These are phyloP conservation scores for Microglena sp. DNA, from an alignment of 139 green algal genomes.

Conservation along the genomic window DNA sequence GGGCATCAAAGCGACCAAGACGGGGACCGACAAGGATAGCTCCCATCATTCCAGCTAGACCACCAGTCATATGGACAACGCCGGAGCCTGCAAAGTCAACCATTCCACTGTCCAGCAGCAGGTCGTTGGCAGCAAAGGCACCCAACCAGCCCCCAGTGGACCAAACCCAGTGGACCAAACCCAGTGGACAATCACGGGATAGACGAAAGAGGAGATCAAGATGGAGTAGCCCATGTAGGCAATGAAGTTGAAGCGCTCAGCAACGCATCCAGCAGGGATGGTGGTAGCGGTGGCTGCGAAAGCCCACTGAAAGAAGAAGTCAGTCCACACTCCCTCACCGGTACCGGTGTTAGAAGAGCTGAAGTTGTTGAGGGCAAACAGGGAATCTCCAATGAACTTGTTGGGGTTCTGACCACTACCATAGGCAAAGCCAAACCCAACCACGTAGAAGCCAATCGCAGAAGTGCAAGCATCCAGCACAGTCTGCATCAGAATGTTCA, in stretches of 20 bases:
- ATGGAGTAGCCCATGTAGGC: constrained; percentile 51
- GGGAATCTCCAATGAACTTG: too few species aligned
- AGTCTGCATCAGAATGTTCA: constrained; percentile 85
- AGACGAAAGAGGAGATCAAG: constrained; percentile 56
- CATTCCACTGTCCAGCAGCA: constrained; percentile 49
- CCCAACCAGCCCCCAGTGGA: constrained; percentile 42
- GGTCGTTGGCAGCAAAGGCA: constrained; percentile 7
- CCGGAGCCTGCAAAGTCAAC: constrained; percentile 68
- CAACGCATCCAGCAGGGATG: constrained; percentile 57
- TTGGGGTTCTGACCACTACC: too few species aligned
- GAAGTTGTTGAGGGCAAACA: too few species aligned
- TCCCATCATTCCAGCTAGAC: constrained; percentile 27
- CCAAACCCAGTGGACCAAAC: too few species aligned
- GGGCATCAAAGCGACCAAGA: constrained; percentile 79
- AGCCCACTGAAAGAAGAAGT: constrained; percentile 62
- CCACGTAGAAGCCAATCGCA: constrained; percentile 51
- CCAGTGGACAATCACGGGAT: constrained; percentile 62
- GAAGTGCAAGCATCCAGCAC: constrained; percentile 66
- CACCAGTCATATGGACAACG: constrained; percentile 74
- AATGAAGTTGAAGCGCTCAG: constrained; percentile 62
- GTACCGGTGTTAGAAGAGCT: too few species aligned
- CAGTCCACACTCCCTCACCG: too few species aligned
- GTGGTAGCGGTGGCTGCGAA: constrained; percentile 61
- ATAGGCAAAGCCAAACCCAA: too few species aligned
- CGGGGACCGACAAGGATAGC: constrained; percentile 75